These are phyloP conservation scores for Hericium rajendrae DNA, from an alignment of 768 basidiomycete species.

Conservation along the genomic window DNA sequence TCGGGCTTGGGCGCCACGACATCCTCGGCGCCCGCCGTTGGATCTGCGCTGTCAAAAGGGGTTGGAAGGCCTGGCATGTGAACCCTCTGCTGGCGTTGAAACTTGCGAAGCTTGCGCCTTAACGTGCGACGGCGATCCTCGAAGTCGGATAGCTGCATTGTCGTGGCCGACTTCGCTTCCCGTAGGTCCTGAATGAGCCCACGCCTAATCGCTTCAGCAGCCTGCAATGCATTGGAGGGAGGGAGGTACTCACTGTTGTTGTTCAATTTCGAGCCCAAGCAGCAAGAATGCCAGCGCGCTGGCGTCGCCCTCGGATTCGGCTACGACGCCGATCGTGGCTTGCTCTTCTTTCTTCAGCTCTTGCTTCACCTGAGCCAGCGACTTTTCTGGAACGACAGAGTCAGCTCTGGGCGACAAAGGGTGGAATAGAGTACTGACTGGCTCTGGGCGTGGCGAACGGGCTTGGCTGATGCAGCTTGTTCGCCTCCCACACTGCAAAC, in stretches of 20 bases:
- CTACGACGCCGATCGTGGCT: background rate
- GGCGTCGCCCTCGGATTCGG: background rate
- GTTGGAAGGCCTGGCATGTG: background rate
- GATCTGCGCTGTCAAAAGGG: background rate
- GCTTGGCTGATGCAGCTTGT: background rate
- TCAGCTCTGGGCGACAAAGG: background rate
- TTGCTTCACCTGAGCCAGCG: background rate
- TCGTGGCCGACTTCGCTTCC: too few relatives aligned
- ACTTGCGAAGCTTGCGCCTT: too few relatives aligned
- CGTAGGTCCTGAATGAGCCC: too few relatives aligned
- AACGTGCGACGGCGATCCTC: too few relatives aligned
- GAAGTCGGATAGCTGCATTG: too few relatives aligned
- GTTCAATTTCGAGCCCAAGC: too few relatives aligned
- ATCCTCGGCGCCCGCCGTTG: background rate
- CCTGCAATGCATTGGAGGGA: too few relatives aligned
- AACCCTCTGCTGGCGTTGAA: background rate
- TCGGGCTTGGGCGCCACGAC: background rate
- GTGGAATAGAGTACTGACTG: background rate
- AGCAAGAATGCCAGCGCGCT: background rate
- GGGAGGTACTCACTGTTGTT: too few relatives aligned
- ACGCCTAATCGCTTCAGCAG: too few relatives aligned
- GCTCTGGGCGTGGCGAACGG: background rate
- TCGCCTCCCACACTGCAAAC: conserved; percentile 1
- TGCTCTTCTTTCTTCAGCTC: background rate
- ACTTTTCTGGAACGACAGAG: background rate